Conservation (phyloP, 345 rosid species). For the Noccaea caerulescens region DNA sequence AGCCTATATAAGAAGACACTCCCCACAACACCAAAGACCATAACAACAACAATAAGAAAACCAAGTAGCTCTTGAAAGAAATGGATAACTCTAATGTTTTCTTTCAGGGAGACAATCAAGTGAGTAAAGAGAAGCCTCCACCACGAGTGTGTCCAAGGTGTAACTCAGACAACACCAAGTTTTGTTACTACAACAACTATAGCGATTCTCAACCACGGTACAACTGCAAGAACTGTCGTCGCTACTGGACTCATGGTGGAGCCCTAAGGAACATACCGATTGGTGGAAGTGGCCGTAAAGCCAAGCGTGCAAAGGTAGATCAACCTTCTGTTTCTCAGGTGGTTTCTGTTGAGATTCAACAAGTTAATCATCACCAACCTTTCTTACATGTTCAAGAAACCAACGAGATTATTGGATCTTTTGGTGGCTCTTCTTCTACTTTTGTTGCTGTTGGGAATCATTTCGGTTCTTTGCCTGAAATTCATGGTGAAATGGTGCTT, state of each 20-base stretch:
- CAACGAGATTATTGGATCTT: slow-evolving; percentile 17
- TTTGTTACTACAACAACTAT: slow-evolving; percentile 41
- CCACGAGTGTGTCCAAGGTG: slow-evolving; percentile 38
- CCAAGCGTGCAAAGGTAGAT: slow-evolving; percentile 13
- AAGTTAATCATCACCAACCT: slow-evolving; percentile 7
- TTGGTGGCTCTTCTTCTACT: slow-evolving; percentile 9
- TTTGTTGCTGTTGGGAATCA: not conserved
- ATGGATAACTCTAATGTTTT: slow-evolving; percentile 1
- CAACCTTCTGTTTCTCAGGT: slow-evolving; percentile 10
- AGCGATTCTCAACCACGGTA: slow-evolving; percentile 35
- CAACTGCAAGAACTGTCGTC: slow-evolving; percentile 36
- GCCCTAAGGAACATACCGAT: slow-evolving; percentile 31
- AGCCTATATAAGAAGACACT: not conserved
- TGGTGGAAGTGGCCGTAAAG: slow-evolving; percentile 31
- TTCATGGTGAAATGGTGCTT: slow-evolving; percentile 12
- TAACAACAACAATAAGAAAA: slow-evolving; percentile 12
- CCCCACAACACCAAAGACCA: not conserved
- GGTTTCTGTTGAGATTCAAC: slow-evolving; percentile 11
- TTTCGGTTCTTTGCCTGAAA: not conserved
- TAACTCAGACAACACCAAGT: slow-evolving; percentile 33
- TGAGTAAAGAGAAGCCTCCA: slow-evolving; percentile 32
- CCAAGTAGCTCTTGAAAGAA: not conserved
- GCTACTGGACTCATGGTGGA: slow-evolving; percentile 46
- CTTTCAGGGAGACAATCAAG: not conserved
- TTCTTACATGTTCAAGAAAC: slow-evolving; percentile 21